A percentile compares a stretch with the other conserved stretches of the same genome.
These are phyloP conservation scores for Hygrocybe punicea DNA, from an alignment of 768 basidiomycete genomes.

Conservation along the genomic window DNA sequence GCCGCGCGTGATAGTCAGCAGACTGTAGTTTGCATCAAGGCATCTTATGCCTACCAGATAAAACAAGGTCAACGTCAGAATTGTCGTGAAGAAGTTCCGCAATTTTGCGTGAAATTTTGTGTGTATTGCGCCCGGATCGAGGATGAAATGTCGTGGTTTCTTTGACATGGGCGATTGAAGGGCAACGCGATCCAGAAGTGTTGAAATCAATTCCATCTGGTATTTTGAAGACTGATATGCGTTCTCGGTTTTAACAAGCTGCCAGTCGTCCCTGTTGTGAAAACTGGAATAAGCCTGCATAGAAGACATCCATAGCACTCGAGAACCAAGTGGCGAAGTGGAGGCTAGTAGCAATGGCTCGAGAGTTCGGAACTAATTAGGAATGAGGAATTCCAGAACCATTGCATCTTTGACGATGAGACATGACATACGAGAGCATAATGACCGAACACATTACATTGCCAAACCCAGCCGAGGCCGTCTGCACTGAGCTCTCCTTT, in stretches of 20 bases:
- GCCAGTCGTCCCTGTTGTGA: slow-evolving; percentile 69
- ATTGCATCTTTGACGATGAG: neutral
- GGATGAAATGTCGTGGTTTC: slow-evolving; percentile 47
- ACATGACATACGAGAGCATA: slow-evolving; percentile 61
- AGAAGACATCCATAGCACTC: slow-evolving; percentile 81
- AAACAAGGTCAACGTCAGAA: slow-evolving; percentile 52
- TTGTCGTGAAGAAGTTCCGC: slow-evolving; percentile 43
- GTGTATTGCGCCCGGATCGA: slow-evolving; percentile 66
- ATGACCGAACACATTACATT: slow-evolving; percentile 81
- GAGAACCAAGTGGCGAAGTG: slow-evolving; percentile 41
- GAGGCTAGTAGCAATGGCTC: slow-evolving; percentile 50
- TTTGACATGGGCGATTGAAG: slow-evolving; percentile 18
- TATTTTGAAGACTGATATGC: slow-evolving; percentile 75
- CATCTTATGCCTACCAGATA: slow-evolving; percentile 52
- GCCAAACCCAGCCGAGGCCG: slow-evolving; percentile 78
- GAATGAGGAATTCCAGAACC: slow-evolving; percentile 1
- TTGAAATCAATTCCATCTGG: slow-evolving; percentile 66
- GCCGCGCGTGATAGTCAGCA: neutral
- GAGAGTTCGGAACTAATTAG: slow-evolving; percentile 57
- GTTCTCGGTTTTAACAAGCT: slow-evolving; percentile 54
- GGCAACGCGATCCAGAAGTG: slow-evolving; percentile 50
- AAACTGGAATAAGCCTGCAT: slow-evolving; percentile 53
- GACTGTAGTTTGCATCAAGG: neutral
- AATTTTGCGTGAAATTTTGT: slow-evolving; percentile 57
- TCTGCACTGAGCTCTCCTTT: slow-evolving; percentile 60